Evolutionary conservation across 1,284 basidiomycete genomes (phyloP), one percentile per base, ranked within the genome.

Genomic region (Heterobasidion parviporum): DNA sequence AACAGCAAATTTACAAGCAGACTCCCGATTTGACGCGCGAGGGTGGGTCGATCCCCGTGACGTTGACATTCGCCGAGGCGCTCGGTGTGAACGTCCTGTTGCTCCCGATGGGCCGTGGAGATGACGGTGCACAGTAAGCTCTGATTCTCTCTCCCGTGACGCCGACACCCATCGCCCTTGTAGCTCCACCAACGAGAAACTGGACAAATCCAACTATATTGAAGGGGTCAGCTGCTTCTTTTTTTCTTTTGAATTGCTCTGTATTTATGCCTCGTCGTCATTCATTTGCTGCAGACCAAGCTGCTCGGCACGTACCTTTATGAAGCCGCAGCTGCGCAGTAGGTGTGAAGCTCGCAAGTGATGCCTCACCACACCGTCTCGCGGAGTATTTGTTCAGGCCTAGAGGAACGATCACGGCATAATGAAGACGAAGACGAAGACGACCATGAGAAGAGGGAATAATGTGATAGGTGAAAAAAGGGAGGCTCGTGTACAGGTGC

Each of bases 31-130:
- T 93, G 65, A 96, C 91, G 1, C 82, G 94, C 52, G 96, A 99
- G 73, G 96, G 97, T 57, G 94, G 96, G 2, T 96, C 92, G 1
- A 98, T 98, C 63, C 95, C 95, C 0, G 93, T 98, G 51, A 97
- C 95, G 6, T 80, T 99, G 57, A 97, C 94, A 4, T 98, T 99
- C 70, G 92, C 94, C 16, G 93, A 98, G 68, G 82, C 84, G 51
- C 74, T 98, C 52, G 82, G 82, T 32, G 85, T 88, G 43, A 91
- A 91, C 62, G 89, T 97, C 8, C 71, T 95, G 46, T 74, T 98
- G 26, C 76, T 98, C 53, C 95, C 95, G 3, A 95, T 98, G 85
- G 94, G 94, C 8, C 77, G 94, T 55, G 90, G 92, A 5, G 92
- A 96, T 66, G 95, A 99, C 65, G 95, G 94, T 62, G 91, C 93